Evolutionary conservation across 2,329 filamentous ascomycete species (phyloP), one percentile per base, ranked within the genome.

Genomic region (Myrmaecium sp.): DNA sequence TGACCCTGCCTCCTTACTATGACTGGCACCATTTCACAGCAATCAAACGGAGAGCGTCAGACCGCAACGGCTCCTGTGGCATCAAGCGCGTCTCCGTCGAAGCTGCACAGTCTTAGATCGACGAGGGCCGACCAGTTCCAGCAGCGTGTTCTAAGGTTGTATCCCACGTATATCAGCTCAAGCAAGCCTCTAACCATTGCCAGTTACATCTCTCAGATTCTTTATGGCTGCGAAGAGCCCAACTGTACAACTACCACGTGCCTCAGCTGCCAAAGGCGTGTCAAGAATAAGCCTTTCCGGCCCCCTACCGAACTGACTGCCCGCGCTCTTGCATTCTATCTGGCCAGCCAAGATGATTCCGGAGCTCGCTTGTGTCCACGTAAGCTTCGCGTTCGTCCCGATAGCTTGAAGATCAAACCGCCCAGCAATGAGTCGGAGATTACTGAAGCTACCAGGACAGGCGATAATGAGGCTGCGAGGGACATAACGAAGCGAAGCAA

Each of bases 261-360:
- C 54, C 76, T 86, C 43, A 82, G 74, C 33, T 82, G 69, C 46
- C 71, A 78, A 29, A 76, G 67, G 49, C 67, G 77, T 36, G 55
- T 74, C 21, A 65, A 69, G 17, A 69, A 69, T 35, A 66, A 66
- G 1, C 81, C 81, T 3, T 66, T 82, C 38, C 73, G 81, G 33
- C 67, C 75, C 41, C 89, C 84, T 41, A 92, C 76, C 30, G 66
- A 75, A 13, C 70, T 82, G 23, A 92, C 81, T 41, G 82, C 83
- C 6, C 69, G 81, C 40, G 80, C 78, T 2, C 54, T 93, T 17
- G 83, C 83, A 8, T 68, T 80, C 30, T 80, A 79, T 41, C 62
- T 92, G 26, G 80, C 82, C 6, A 79, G 75, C 41, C 73, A 82
- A 43, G 77, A 84, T 39, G 70, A 89, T 36, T 71, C 82, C 0